Conservation (phyloP, 371 early-diverging fungal genomes). For the Rhizopus delemar region DNA sequence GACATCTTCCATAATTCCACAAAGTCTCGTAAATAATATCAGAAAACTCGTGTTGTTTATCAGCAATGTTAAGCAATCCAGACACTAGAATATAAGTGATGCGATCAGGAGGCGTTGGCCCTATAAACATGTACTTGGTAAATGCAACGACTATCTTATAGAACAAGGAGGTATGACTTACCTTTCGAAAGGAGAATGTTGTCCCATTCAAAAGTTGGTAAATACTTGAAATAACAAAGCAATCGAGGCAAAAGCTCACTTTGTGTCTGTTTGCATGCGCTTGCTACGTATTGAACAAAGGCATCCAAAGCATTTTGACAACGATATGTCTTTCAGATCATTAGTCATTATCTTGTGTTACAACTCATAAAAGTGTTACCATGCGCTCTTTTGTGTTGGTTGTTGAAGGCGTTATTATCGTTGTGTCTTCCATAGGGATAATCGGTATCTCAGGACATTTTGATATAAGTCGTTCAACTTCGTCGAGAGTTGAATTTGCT, state of each 20-base stretch:
- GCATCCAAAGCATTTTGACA: slow-evolving; percentile 49
- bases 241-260: slow-evolving; percentile 33
- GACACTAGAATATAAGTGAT: slow-evolving; percentile 42
- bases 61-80: slow-evolving; percentile 54
- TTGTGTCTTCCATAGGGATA: slow-evolving; percentile 22
- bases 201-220: slow-evolving; percentile 37
- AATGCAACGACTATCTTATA: not conserved
- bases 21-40: slow-evolving; percentile 37
- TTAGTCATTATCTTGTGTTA: not conserved
- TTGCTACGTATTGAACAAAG: slow-evolving; percentile 40
- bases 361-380: slow-evolving; percentile 23
- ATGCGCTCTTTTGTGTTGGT: slow-evolving; percentile 20
- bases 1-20: slow-evolving; percentile 32
- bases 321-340: slow-evolving; percentile 35
- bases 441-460: slow-evolving; percentile 41
- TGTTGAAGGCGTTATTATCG: slow-evolving; percentile 24
- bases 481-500: slow-evolving; percentile 37
- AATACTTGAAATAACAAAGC: slow-evolving; percentile 32
- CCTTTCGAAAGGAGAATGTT: slow-evolving; percentile 28
- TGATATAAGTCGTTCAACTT: slow-evolving; percentile 36
- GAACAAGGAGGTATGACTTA: slow-evolving; percentile 15
- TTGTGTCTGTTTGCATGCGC: slow-evolving; percentile 36
- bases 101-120: slow-evolving; percentile 40
- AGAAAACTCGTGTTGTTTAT: slow-evolving; percentile 32
- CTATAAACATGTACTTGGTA: not conserved